phyloP scores from a whole-genome alignment of 768 basidiomycete species.

The Boletus huronensis region DNA sequence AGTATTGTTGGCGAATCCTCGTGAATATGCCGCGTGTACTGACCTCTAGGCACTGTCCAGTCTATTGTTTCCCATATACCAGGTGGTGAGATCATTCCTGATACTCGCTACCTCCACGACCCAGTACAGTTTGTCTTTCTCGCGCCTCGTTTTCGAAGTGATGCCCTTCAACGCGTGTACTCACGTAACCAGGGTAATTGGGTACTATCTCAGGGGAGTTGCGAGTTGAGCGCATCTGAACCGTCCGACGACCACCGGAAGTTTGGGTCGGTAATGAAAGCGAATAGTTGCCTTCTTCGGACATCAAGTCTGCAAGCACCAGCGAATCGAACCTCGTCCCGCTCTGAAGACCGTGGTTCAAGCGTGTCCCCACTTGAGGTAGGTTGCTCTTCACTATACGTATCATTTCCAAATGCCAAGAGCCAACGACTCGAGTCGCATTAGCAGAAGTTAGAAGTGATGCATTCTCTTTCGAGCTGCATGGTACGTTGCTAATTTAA shows the following conservation, averaged over 20 bases:
- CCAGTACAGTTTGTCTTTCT: no score
- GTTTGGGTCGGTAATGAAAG: neutral
- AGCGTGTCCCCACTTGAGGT: neutral
- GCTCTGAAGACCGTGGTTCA: neutral
- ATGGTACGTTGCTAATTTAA: neutral
- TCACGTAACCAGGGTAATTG: neutral
- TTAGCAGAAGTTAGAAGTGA: neutral
- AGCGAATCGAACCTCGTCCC: neutral
- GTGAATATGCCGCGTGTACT: no score
- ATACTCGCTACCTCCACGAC: neutral
- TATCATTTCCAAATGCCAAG: neutral
- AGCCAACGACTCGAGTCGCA: neutral
- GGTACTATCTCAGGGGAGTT: neutral
- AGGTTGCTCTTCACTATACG: neutral
- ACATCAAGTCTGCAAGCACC: neutral
- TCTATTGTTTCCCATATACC: neutral
- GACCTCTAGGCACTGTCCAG: neutral
- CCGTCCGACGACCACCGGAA: neutral
- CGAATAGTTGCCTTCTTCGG: neutral
- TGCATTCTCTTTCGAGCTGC: neutral
- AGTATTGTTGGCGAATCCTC: neutral
- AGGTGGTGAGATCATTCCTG: neutral
- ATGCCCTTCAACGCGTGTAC: neutral
- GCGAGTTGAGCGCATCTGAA: neutral
- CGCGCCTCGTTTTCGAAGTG: neutral